A percentile compares a stretch with the other conserved stretches of the same genome.
Evolutionary conservation across 768 basidiomycete genomes (phyloP).

Genomic region (Suillus decipiens): DNA sequence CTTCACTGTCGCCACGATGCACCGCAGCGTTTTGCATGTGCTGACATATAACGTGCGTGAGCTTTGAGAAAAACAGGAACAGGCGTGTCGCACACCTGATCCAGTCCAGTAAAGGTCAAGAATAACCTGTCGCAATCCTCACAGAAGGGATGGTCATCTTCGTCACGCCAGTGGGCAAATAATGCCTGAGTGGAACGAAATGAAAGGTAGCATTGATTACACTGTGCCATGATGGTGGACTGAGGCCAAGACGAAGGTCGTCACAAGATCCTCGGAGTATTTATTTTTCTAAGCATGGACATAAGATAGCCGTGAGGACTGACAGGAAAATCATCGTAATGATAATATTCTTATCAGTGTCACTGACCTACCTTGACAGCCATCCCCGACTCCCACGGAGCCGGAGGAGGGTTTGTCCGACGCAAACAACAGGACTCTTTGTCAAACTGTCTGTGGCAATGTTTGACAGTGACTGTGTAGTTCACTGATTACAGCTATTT

Average conservation of each 20-base stretch:
- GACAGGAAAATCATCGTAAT: no score
- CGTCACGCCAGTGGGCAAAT: slow-evolving; percentile 23
- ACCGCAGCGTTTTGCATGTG: background rate
- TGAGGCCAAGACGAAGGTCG: background rate
- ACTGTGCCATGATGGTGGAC: slow-evolving; percentile 7
- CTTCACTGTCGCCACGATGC: slow-evolving; percentile 1
- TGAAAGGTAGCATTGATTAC: background rate
- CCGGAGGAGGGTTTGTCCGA: no score
- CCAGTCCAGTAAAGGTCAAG: slow-evolving; percentile 14
- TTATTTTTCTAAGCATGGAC: background rate
- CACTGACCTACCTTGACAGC: no score
- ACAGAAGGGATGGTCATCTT: slow-evolving; percentile 21
- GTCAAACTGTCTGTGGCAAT: no score
- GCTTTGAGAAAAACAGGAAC: background rate
- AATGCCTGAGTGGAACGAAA: slow-evolving; percentile 15
- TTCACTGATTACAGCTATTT: no score
- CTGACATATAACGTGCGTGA: background rate
- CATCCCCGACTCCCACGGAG: no score
- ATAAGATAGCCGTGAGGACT: background rate
- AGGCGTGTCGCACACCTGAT: slow-evolving; percentile 11
- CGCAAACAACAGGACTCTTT: no score
- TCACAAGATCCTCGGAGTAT: background rate
- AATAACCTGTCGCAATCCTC: slow-evolving; percentile 24
- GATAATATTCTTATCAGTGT: no score
- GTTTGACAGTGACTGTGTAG: no score